Evolutionary conservation across 2,329 filamentous ascomycete species (phyloP), one percentile per base, ranked within the genome.

Genomic region (Ophiocordyceps camponoti-rufipedis): DNA sequence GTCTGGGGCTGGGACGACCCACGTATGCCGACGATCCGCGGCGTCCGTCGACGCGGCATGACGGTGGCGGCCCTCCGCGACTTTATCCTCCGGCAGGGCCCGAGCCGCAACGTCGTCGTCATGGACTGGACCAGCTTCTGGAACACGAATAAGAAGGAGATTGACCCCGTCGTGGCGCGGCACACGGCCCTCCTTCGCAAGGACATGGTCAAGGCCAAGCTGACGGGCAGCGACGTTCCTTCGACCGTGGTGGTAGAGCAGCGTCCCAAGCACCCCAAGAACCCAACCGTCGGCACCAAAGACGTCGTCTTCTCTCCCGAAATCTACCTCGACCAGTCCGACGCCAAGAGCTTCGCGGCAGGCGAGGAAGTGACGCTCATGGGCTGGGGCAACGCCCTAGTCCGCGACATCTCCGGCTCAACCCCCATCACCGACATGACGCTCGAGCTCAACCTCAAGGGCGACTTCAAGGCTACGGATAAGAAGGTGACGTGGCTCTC

Each of bases 401-500:
- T 91, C 23, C 75, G 79, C 46, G 76, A 78, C 48, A 76, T 85
- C 49, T 69, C 74, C 43, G 63, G 66, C 29, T 62, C 64, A 16
- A 69, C 69, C 11, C 68, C 75, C 43, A 78, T 94, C 55, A 81
- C 78, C 12, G 69, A 66, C 33, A 71, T 94, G 38, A 82, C 83
- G 47, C 70, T 91, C 45, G 85, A 94, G 64, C 76, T 95, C n/a
- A 82, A 96, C 63, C 75, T 95, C 44, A 78, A 83, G 55, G 88
- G 89, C 46, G 89, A 96, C 61, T 85, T 96, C 62, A 94, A 94
- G 71, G 82, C 85, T 58, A 96, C 89, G 0, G 80, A 86, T 57
- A 95, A 95, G 77, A 96, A 96, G 72, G 78, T 96, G 35, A 95
- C 88, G 1, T 96, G 89, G 89, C 69, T 96, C 43, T 81, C 85